Conservation (phyloP, 176 grass and related monocot genomes). For the Bromus sterilis region DNA sequence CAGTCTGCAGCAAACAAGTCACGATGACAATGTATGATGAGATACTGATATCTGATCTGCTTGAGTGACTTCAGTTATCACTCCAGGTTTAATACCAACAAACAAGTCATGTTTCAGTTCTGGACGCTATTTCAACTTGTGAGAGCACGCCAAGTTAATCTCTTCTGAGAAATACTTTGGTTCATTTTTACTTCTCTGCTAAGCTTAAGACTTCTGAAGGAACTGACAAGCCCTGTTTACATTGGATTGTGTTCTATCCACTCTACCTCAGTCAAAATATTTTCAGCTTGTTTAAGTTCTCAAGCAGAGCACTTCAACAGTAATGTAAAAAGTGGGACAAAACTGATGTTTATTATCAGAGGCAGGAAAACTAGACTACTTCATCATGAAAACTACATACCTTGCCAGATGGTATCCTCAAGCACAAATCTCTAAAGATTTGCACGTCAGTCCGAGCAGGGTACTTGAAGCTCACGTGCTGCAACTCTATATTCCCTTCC, state of each 20-base stretch:
- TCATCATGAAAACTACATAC: conserved; percentile 13
- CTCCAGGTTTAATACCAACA: too few relatives aligned
- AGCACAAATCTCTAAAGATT: conserved; percentile 70
- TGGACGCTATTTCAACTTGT: too few relatives aligned
- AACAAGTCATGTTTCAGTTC: too few relatives aligned
- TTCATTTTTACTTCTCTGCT: too few relatives aligned
- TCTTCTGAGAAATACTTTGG: too few relatives aligned
- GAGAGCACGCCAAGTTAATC: too few relatives aligned
- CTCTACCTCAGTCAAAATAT: not conserved
- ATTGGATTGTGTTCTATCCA: too few relatives aligned
- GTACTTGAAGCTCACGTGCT: conserved; percentile 61
- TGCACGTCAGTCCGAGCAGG: conserved; percentile 49
- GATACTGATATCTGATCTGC: too few relatives aligned
- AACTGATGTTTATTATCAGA: not conserved
- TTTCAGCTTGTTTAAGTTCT: not conserved
- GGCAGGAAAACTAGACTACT: not conserved
- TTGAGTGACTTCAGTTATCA: too few relatives aligned
- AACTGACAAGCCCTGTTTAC: too few relatives aligned
- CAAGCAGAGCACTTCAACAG: not conserved
- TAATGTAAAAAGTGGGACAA: not conserved
- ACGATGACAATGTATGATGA: not conserved
- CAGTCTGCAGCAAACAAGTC: conserved; percentile 31
- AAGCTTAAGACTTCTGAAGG: too few relatives aligned
- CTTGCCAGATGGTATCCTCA: conserved; percentile 58
- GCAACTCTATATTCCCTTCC: conserved; percentile 52